Evolutionary conservation across 2,329 filamentous ascomycete species (phyloP), one percentile per base, ranked within the genome.

Genomic region (Phyllosticta capitalensis): DNA sequence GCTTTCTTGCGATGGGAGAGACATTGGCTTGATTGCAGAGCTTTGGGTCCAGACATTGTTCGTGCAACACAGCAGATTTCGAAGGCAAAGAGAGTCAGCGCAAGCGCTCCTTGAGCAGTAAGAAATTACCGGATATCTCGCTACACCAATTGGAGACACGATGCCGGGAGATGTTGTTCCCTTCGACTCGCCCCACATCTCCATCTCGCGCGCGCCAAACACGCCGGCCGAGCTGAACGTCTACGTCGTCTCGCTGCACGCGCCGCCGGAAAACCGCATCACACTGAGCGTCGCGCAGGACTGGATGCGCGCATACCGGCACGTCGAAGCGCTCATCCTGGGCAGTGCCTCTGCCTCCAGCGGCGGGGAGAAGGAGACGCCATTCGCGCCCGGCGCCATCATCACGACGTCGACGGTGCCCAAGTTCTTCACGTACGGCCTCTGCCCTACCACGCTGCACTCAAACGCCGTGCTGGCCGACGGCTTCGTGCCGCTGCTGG

Each of bases 231-330:
- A 33, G n/a, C 21, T 38, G 21, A 58, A 77, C 61, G 69, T 80
- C 63, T 81, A 79, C 66, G 71, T 82, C 57, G 74, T 83, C 54
- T 81, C 79, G 9, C 78, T 83, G 74, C 74, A 78, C 56, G 81
- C 81, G 64, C 71, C 76, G 9, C 79, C 79, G 1, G 80, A 82
- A 66, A 83, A 83, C 66, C 74, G 80, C 21, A 66, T 82, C 54
- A 80, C 79, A 64, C 72, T 74, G 17, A 69, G 67, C 7, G 81
- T 77, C 62, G 77, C 77, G 50, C 80, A 82, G 66, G 78, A 80
- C 62, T 75, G 82, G 45, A 82, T 82, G 62, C 67, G 71, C 33
- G 78, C 79, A 1, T 76, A 80, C 59, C 75, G 75, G 63, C 69
- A 73, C 19, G 76, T 82, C 38, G 76, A 81, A 62, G 68, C 65